Evolutionary conservation across 805 yeast genomes (phyloP).

Genomic region (Cyberlindnera euphorbiae): DNA sequence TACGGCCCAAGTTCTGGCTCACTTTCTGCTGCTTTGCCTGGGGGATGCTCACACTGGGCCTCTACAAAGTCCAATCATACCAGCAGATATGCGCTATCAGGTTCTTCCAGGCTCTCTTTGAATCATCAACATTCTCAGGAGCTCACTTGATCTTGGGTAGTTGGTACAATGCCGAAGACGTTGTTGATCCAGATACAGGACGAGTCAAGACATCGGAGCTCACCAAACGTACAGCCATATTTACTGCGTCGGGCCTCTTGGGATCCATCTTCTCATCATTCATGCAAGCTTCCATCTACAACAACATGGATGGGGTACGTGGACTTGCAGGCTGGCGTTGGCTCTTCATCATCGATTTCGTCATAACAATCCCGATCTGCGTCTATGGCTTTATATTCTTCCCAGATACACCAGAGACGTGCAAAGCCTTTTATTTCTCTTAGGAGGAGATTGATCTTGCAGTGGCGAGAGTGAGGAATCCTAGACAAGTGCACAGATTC

Average conservation of each 20-base stretch:
- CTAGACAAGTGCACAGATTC: slow-evolving; percentile 31
- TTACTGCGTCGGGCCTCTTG: slow-evolving; percentile 48
- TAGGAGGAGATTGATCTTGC: slow-evolving; percentile 40
- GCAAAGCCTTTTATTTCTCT: slow-evolving; percentile 35
- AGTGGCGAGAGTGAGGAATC: slow-evolving; percentile 36
- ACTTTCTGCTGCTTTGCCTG: slow-evolving; percentile 50
- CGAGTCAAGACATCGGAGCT: slow-evolving; percentile 33
- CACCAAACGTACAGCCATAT: slow-evolving; percentile 48
- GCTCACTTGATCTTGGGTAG: slow-evolving; percentile 50
- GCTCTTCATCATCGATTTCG: slow-evolving; percentile 60
- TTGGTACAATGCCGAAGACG: slow-evolving; percentile 42
- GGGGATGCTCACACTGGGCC: slow-evolving; percentile 50
- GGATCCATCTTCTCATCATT: slow-evolving; percentile 53
- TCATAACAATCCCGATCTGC: slow-evolving; percentile 53
- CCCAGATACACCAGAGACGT: slow-evolving; percentile 55
- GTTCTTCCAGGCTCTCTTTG: slow-evolving; percentile 58
- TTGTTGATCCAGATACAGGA: slow-evolving; percentile 21
- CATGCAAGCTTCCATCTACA: slow-evolving; percentile 52
- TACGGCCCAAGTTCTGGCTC: slow-evolving; percentile 55
- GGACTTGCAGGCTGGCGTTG: slow-evolving; percentile 59
- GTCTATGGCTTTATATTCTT: slow-evolving; percentile 52
- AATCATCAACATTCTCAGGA: slow-evolving; percentile 52
- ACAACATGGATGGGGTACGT: slow-evolving; percentile 35
- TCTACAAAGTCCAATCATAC: slow-evolving; percentile 43
- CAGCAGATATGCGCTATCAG: slow-evolving; percentile 51